Base-by-base conservation (phyloP, 331 rosid species). In the Ulmus americana region DNA sequence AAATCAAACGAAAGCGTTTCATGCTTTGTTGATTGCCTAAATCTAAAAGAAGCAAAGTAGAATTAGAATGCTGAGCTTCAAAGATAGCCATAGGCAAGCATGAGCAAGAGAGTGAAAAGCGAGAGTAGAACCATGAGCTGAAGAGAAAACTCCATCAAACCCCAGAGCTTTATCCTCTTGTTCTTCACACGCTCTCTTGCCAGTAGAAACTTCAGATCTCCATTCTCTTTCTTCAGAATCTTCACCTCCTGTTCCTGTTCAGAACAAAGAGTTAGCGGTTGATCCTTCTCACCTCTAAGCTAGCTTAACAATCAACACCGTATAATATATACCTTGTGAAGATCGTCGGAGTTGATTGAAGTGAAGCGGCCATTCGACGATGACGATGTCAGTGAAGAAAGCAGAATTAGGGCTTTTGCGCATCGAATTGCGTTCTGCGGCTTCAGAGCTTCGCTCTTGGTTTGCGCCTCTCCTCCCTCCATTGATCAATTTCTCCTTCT, bases 351-450 rank as follows among this genome's bases (percentile, higher is more conserved):
- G 59, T 68, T 52, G 63, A 28, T 9, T 8, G 69, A 10, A 55
- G 63, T 52, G 60, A 13, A 38, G 56, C 47, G 60, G 71, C 51
- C 77, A 75, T 48, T 43, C 8, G 69, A 63, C 40, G 52, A 47
- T 6, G 35, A 0, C 35, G 91, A 73, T 68, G 76, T 78, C 73
- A 85, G 72, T 10, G 71, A 14, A 7, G 74, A 72, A 43, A 85
- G 83, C 61, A 88, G 72, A 55, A 83, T n/a, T 8, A 87, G 84
- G 6, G 83, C 89, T 71, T 83, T 88, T 10, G 87, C 85, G 55
- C 87, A 75, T 41, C 84, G 86, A 45, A 75, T 6, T 8, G 74
- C 72, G 5, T 16, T 42, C 64, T 16, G 70, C 49, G 81, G 72
- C 67, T 64, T 67, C 75, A 55, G 56, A 44, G 55, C 69, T 67